These are phyloP conservation scores for Stephania cephalantha DNA, from an alignment of 164 flowering plant genomes.

Conservation along the genomic window DNA sequence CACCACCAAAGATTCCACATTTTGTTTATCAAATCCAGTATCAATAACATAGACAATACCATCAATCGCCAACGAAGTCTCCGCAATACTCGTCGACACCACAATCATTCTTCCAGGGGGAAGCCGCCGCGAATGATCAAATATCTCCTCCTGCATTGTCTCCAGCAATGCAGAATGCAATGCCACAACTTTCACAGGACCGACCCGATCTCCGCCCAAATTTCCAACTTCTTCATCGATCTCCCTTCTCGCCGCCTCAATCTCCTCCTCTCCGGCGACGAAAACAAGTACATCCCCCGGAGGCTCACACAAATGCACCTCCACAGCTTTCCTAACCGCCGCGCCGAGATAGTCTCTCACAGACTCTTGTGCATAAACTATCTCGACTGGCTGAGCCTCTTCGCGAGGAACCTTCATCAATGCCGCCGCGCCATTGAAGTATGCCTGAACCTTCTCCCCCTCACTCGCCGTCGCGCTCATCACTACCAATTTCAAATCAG, in stretches of 20 bases:
- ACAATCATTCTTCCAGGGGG: slow-evolving; percentile 92
- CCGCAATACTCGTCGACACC: slow-evolving; percentile 93
- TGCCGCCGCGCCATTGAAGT: slow-evolving; percentile 75
- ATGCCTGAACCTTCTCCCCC: slow-evolving; percentile 89
- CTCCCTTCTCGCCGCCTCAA: slow-evolving; percentile 89
- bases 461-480: slow-evolving; percentile 90
- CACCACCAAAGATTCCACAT: slow-evolving; percentile 84
- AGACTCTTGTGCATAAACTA: slow-evolving; percentile 86
- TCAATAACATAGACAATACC: slow-evolving; percentile 95
- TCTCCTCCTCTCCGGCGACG: slow-evolving; percentile 96
- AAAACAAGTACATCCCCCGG: slow-evolving; percentile 91
- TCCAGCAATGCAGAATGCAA: slow-evolving; percentile 91
- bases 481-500: slow-evolving; percentile 46
- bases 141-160: slow-evolving; percentile 92
- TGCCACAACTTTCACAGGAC: slow-evolving; percentile 80
- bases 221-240: slow-evolving; percentile 57
- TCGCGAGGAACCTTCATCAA: slow-evolving; percentile 98
- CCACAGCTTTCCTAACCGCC: slow-evolving; percentile 82
- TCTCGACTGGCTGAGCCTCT: slow-evolving; percentile 88
- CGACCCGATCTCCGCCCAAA: slow-evolving; percentile 61
- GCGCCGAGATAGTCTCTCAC: slow-evolving; percentile 95
- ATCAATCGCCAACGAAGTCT: slow-evolving; percentile 92
- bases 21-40: slow-evolving; percentile 91
- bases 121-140: slow-evolving; percentile 93
- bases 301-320: slow-evolving; percentile 75